Evolutionary conservation across 1,139 yeast species (phyloP).

Genomic region (Candida pseudoviswanathii): DNA sequence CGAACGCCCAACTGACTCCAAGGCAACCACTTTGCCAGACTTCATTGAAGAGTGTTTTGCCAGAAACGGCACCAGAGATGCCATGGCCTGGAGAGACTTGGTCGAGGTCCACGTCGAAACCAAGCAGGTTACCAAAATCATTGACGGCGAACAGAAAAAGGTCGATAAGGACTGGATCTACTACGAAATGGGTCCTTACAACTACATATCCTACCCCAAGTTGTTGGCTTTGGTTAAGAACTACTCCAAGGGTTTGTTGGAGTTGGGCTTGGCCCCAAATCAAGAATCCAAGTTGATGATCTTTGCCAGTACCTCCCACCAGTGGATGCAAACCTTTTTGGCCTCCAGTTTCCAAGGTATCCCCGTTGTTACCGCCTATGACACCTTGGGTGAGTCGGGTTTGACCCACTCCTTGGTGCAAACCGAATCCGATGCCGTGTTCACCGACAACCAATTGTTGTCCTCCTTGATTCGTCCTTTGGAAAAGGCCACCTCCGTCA

Average conservation of each 20-base stretch:
- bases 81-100: slow-evolving; percentile 83
- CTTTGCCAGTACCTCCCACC: slow-evolving; percentile 81
- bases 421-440: slow-evolving; percentile 76
- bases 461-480: slow-evolving; percentile 70
- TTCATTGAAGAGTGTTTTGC: slow-evolving; percentile 64
- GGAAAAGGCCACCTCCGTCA: slow-evolving; percentile 60
- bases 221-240: slow-evolving; percentile 50
- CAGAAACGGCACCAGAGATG: slow-evolving; percentile 53
- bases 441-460: slow-evolving; percentile 79
- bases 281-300: slow-evolving; percentile 71
- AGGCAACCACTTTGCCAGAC: slow-evolving; percentile 71
- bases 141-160: slow-evolving; percentile 72
- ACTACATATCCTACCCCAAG: slow-evolving; percentile 64
- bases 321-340: slow-evolving; percentile 88
- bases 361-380: slow-evolving; percentile 95
- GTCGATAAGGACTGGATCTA: slow-evolving; percentile 87
- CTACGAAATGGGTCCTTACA: slow-evolving; percentile 77
- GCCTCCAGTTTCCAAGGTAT: slow-evolving; percentile 78
- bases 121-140: slow-evolving; percentile 70
- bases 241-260: slow-evolving; percentile 74
- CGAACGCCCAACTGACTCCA: slow-evolving; percentile 59
- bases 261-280: slow-evolving; percentile 70
- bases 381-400: slow-evolving; percentile 92
- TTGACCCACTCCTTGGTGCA: slow-evolving; percentile 82
- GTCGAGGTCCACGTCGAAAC: slow-evolving; percentile 73